phyloP scores from a whole-genome alignment of 176 grass and related monocot genomes.

The Raddia distichophylla region DNA sequence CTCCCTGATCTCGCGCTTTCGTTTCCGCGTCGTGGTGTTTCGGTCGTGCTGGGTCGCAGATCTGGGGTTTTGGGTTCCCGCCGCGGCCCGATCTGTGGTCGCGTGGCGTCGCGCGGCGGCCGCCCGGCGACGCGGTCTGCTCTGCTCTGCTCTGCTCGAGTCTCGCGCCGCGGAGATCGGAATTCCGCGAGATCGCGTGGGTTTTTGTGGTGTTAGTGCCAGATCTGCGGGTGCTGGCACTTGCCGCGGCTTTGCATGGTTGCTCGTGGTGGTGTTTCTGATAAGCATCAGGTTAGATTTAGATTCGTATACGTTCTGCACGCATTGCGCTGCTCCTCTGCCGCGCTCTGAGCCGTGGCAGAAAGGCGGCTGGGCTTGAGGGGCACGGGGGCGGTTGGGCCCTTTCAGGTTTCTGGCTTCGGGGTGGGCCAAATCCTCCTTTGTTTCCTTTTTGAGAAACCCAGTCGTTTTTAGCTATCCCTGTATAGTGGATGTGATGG shows the following conservation, averaged over 20 bases:
- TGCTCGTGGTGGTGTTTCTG: not conserved
- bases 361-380: slow-evolving; percentile 37
- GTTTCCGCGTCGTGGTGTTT: not conserved
- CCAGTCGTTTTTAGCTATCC: not conserved
- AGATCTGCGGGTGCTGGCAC: slow-evolving; percentile 38
- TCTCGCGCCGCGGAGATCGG: not conserved
- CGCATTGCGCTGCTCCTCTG: slow-evolving; percentile 34
- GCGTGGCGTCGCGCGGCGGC: not conserved
- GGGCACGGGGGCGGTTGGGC: not conserved
- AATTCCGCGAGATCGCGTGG: slow-evolving; percentile 34
- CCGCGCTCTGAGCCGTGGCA: slow-evolving; percentile 25
- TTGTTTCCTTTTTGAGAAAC: slow-evolving; percentile 44
- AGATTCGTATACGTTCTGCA: not conserved
- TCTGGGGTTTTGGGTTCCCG: slow-evolving; percentile 26
- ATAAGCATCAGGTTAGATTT: slow-evolving; percentile 5
- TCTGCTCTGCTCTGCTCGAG: not conserved
- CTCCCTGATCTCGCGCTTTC: slow-evolving; percentile 2
- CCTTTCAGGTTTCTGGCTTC: slow-evolving; percentile 4
- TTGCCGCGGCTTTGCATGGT: slow-evolving; percentile 24
- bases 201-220: not conserved
- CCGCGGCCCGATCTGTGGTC: slow-evolving; percentile 10
- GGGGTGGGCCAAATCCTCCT: slow-evolving; percentile 33
- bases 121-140: not conserved
- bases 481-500: slow-evolving; percentile 8
- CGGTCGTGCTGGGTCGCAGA: not conserved